A percentile compares a stretch with the other conserved stretches of the same genome.
Evolutionary conservation across 2,329 filamentous ascomycete species (phyloP).

Genomic region (Diaporthe sp.): DNA sequence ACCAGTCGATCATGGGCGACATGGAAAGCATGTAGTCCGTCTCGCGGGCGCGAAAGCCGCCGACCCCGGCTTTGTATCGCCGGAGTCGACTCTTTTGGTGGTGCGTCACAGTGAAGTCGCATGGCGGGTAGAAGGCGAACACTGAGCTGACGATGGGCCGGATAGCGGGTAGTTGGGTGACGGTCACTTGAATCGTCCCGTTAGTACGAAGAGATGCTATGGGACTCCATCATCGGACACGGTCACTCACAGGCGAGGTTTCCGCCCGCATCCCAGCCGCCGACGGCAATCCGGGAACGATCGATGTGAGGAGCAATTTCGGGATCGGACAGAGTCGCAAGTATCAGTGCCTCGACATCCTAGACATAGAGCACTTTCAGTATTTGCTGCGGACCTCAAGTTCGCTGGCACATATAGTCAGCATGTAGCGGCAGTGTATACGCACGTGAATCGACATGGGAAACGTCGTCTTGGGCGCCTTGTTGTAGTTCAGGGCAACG

Average conservation of each 20-base stretch:
- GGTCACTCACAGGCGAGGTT: conserved; percentile 27
- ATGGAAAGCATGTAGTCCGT: conserved; percentile 36
- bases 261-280: conserved; percentile 31
- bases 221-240: background rate
- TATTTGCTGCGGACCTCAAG: background rate
- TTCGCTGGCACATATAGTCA: no score
- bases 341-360: conserved; percentile 30
- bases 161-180: conserved; percentile 27
- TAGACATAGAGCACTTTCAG: background rate
- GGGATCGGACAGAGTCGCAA: conserved; percentile 23
- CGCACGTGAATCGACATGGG: conserved; percentile 31
- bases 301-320: conserved; percentile 31
- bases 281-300: conserved; percentile 23
- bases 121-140: conserved; percentile 34
- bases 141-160: conserved; percentile 34
- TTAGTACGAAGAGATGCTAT: background rate
- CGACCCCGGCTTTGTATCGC: conserved; percentile 34
- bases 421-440: background rate
- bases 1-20: conserved; percentile 37
- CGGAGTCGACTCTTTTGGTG: conserved; percentile 29
- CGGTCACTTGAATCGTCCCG: background rate
- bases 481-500: conserved; percentile 34
- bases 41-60: conserved; percentile 34
- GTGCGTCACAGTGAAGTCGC: conserved; percentile 30
- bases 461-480: conserved; percentile 33